Evolutionary conservation across 306 rosid species (phyloP).

Genomic region (Vigna mungo): DNA sequence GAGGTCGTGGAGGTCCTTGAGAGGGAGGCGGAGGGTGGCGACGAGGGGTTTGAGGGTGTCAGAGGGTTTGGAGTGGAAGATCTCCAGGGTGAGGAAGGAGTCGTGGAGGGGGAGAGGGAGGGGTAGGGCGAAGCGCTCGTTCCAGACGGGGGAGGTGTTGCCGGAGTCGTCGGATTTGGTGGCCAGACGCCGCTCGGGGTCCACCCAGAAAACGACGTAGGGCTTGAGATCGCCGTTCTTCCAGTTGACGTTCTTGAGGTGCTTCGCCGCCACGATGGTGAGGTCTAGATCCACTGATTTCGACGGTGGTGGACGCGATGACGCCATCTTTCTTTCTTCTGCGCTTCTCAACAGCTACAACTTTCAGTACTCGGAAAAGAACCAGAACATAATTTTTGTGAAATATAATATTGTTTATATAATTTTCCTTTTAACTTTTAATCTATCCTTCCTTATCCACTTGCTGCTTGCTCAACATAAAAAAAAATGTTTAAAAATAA

Average conservation of each 20-base stretch:
- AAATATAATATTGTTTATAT: not conserved
- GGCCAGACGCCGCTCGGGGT: constrained; percentile 82
- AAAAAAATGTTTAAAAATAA: too few species aligned
- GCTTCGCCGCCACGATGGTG: constrained; percentile 80
- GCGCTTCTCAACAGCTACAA: not conserved
- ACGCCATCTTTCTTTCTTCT: constrained; percentile 51
- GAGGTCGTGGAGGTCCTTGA: constrained; percentile 57
- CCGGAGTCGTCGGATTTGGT: constrained; percentile 90
- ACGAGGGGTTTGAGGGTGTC: constrained; percentile 89
- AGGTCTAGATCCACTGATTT: constrained; percentile 79
- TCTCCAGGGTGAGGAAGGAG: constrained; percentile 75
- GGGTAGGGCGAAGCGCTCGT: constrained; percentile 85
- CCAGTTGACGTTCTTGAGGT: constrained; percentile 94
- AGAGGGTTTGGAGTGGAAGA: constrained; percentile 88
- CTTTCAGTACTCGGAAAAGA: not conserved
- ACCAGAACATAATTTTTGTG: not conserved
- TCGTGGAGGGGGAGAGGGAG: constrained; percentile 58
- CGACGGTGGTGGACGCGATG: constrained; percentile 76
- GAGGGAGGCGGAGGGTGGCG: constrained; percentile 70
- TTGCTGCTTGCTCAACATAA: not conserved
- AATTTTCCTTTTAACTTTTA: not conserved
- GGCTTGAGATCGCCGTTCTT: constrained; percentile 80
- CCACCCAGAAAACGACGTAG: constrained; percentile 87
- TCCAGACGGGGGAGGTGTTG: constrained; percentile 76
- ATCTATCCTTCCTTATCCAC: not conserved